Base-by-base conservation (phyloP, 805 yeast genomes). In the Schwanniomyces vanrijiae region DNA sequence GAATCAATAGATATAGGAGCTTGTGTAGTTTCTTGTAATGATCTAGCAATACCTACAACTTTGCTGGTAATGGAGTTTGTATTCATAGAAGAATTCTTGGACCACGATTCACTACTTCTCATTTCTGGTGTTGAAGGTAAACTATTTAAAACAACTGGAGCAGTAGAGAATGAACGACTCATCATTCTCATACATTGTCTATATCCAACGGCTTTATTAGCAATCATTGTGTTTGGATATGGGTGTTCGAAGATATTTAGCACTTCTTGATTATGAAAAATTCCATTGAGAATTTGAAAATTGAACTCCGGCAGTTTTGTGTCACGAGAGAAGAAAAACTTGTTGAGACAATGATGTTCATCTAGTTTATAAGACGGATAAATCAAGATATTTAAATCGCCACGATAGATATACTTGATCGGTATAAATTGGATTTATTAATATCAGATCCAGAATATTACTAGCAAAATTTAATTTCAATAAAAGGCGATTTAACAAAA, bases 11-110 rank as follows among this genome's bases (percentile, higher is more conserved):
- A 57, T 21, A 70, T 54, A 10, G 76, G 75, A 26, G 76, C 70
- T 24, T 48, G 59, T 25, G 61, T 54, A 39, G 51, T 54, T 43
- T 66, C 69, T 41, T 60, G 64, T 19, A 69, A 56, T 22, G 55
- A 53, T 49, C 62, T 62, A 37, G 76, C 64, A 55, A 70, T 62
- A 14, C 67, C 69, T 43, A 68, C 65, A 13, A 69, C 71, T 33
- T 59, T 63, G 19, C 60, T 50, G 13, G 71, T 61, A 43, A 69
- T 59, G 40, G 60, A 55, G 33, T 39, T 26, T n/a, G 22, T 26
- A 39, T 48, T 44, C 26, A 41, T 33, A 5, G 40, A 21, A 20
- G n/a, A 10, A 28, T 41, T 54, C 21, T 52, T 52, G 14, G 48
- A 42, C 75, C 75, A 71, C 25, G 66, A 55, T 20, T 54, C 53